phyloP scores from a whole-genome alignment of 768 basidiomycete genomes.

The Tricholomella constricta region DNA sequence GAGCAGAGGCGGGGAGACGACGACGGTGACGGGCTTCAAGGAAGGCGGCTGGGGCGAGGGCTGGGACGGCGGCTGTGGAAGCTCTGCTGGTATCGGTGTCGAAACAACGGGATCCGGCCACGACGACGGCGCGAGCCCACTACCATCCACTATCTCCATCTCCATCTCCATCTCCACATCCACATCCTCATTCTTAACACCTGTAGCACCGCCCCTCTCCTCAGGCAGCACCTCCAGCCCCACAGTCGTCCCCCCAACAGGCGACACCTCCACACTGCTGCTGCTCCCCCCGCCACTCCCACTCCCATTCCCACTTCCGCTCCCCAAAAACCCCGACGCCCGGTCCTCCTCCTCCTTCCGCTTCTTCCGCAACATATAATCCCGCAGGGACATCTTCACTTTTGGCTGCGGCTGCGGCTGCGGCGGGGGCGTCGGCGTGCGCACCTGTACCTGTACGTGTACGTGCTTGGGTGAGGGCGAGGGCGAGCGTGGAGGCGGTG shows the following conservation, averaged over 20 bases:
- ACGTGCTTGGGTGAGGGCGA: neutral
- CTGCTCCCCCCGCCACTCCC: neutral
- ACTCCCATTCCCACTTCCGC: too few relatives aligned
- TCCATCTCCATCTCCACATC: conserved; percentile 2
- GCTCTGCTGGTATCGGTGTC: too few relatives aligned
- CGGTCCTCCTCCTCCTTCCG: conserved; percentile 53
- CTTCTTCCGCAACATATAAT: conserved; percentile 58
- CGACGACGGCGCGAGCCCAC: too few relatives aligned
- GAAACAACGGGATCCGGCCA: neutral
- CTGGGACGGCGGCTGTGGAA: too few relatives aligned
- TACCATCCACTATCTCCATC: conserved; percentile 1
- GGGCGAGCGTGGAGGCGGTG: neutral
- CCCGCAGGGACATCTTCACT: conserved; percentile 61
- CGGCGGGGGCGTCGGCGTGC: conserved; percentile 1
- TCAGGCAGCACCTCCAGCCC: neutral
- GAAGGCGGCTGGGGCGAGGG: too few relatives aligned
- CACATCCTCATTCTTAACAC: conserved; percentile 1
- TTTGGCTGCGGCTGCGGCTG: conserved; percentile 39
- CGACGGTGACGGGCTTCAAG: too few relatives aligned
- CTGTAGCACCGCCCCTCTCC: neutral
- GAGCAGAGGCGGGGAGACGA: too few relatives aligned
- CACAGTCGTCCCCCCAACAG: neutral
- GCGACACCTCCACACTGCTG: conserved; percentile 14
- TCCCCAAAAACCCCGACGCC: too few relatives aligned
- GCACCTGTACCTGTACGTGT: too few relatives aligned